Base-by-base conservation (phyloP, 176 grass and related monocot genomes). In the Carex cristatella region DNA sequence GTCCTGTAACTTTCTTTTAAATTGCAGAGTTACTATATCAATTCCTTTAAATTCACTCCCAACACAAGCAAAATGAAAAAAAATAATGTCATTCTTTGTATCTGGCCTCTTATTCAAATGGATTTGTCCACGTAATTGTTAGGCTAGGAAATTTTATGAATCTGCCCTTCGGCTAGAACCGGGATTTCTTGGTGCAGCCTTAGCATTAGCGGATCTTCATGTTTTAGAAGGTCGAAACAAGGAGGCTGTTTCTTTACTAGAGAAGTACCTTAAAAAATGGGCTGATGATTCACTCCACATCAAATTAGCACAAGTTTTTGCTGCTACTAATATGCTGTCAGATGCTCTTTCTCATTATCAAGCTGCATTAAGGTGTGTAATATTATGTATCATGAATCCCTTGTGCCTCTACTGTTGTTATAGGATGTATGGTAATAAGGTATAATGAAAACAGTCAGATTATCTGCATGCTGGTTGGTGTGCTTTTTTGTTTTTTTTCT, bases 91-190 rank as follows among this genome's bases (percentile, higher is more conserved):
- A 7, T 76, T 78, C 13, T 79, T 16, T 79, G 74, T 35, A 79
- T 46, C 46, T 78, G 6, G 32, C 51, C 27, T 79, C 58, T 55
- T 58, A 79, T 57, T 58, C 46, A 5, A 75, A 75, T 30, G 46
- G 56, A 35, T 35, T 77, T 79, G 11, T 58, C 28, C 55, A 28
- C 55, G 55, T 55, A 61, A 80, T 79, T 85, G 23, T 81, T 76
- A 98, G 95, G 95, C 95, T 82, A 95, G 93, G 72, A 98, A 98
- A 87, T 98, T 95, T 61, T 98, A 98, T 83, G 95, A 95, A 92
- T 94, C 95, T 53, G 95, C 95, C 70, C 88, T 98, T 71, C 91
- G 95, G 67, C 84, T 93, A 46, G 95, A 98, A 92, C 93, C 95
- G 82, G 92, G 91, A 65, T 98, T 98, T 89, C 91, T 98, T 0